Conservation (phyloP, 2,329 filamentous ascomycete genomes). For the Fusarium protoensiforme region DNA sequence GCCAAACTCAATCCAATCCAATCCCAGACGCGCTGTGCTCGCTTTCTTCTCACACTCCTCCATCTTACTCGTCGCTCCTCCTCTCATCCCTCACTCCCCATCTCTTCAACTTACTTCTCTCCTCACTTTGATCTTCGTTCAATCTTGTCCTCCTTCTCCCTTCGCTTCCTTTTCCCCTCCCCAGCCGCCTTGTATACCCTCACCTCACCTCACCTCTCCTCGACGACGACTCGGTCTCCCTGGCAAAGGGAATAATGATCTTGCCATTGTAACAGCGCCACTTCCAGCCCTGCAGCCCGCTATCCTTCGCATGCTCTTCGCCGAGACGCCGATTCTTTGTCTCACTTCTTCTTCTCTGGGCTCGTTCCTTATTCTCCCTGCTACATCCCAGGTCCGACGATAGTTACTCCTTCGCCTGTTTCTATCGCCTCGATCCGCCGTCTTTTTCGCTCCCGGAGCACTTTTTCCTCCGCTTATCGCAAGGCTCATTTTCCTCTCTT, state of each 20-base stretch:
- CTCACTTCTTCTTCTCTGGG: conserved; percentile 44
- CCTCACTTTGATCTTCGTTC: conserved; percentile 37
- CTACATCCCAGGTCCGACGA: conserved; percentile 40
- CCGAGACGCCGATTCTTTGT: conserved; percentile 47
- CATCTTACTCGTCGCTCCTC: conserved; percentile 29
- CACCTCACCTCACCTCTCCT: conserved; percentile 3
- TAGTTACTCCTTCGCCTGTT: conserved; percentile 31
- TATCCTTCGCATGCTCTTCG: conserved; percentile 39
- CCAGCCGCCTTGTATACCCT: conserved; percentile 32
- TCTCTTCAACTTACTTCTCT: conserved; percentile 27
- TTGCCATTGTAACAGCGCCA: conserved; percentile 44
- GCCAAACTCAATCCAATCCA: conserved; percentile 43
- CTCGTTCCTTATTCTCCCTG: conserved; percentile 42
- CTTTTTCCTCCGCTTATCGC: conserved; percentile 6
- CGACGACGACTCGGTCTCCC: conserved; percentile 35
- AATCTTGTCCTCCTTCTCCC: conserved; percentile 29
- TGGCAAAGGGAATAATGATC: conserved; percentile 41
- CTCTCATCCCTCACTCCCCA: conserved; percentile 22
- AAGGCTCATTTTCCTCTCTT: conserved; percentile 27
- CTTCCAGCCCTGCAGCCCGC: conserved; percentile 38
- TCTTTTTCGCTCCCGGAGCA: conserved; percentile 14
- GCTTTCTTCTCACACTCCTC: conserved; percentile 24
- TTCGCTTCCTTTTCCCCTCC: conserved; percentile 20
- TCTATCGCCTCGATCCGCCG: conserved; percentile 20
- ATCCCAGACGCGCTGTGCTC: conserved; percentile 38